Percentiles rank a stretch among this genome's conserved stretches.
phyloP scores from a whole-genome alignment of 2,329 filamentous ascomycete species.

The Hypoxylon sp. region DNA sequence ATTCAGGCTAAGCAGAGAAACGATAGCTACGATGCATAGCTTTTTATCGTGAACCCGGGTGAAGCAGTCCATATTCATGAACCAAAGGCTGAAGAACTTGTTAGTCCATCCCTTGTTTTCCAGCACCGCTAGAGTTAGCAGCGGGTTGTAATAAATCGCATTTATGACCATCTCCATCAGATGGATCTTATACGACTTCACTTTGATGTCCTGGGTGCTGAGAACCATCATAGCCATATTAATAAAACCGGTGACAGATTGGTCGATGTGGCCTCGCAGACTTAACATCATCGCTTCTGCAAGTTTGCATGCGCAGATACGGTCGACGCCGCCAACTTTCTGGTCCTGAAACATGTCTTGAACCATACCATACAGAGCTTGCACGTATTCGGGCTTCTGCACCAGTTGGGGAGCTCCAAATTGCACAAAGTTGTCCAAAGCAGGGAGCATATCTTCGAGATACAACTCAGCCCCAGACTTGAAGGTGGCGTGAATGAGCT shows the following conservation, averaged over 20 bases:
- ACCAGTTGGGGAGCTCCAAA: slow-evolving; percentile 84
- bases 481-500: slow-evolving; percentile 95
- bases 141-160: slow-evolving; percentile 94
- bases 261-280: slow-evolving; percentile 86
- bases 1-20: slow-evolving; percentile 80
- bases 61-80: slow-evolving; percentile 93
- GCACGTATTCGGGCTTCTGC: slow-evolving; percentile 85
- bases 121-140: slow-evolving; percentile 84
- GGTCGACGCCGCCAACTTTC: slow-evolving; percentile 91
- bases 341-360: slow-evolving; percentile 92
- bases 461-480: slow-evolving; percentile 97
- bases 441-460: slow-evolving; percentile 97
- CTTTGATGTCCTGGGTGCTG: slow-evolving; percentile 76
- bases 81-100: slow-evolving; percentile 99
- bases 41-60: slow-evolving; percentile 98
- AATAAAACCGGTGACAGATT: slow-evolving; percentile 88
- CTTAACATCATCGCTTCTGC: slow-evolving; percentile 98
- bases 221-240: slow-evolving; percentile 87
- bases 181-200: slow-evolving; percentile 94
- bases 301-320: slow-evolving; percentile 97
- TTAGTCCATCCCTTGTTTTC: slow-evolving; percentile 95
- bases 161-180: slow-evolving; percentile 99
- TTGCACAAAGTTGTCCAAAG: slow-evolving; percentile 96
- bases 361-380: slow-evolving; percentile 92
- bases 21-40: slow-evolving; percentile 93